phyloP scores from a whole-genome alignment of 768 basidiomycete genomes.

The Daedalea quercina region DNA sequence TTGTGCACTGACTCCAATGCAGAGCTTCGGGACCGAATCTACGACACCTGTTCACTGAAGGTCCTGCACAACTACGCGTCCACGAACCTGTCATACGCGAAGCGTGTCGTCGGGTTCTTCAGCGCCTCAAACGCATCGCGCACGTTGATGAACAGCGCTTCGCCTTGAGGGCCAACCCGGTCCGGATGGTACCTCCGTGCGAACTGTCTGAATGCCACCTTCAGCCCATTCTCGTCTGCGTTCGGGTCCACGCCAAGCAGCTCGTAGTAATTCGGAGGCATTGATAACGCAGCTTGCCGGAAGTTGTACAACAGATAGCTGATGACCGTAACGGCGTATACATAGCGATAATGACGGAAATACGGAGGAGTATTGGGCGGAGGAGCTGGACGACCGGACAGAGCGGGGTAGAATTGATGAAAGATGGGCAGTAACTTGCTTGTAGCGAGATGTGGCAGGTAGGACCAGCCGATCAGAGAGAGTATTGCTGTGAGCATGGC shows the following conservation, averaged over 20 bases:
- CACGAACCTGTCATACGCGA: slow-evolving; percentile 79
- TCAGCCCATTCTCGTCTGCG: slow-evolving; percentile 64
- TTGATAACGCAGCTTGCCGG: slow-evolving; percentile 44
- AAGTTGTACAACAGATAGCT: slow-evolving; percentile 64
- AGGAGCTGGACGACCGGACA: slow-evolving; percentile 31
- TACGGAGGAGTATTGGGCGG: slow-evolving; percentile 37
- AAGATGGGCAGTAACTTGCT: slow-evolving; percentile 41
- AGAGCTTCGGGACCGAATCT: slow-evolving; percentile 78
- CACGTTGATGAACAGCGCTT: slow-evolving; percentile 61
- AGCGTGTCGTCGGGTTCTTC: slow-evolving; percentile 68
- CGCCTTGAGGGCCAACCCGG: slow-evolving; percentile 52
- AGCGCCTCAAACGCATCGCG: slow-evolving; percentile 74
- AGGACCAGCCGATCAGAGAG: slow-evolving; percentile 56
- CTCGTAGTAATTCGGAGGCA: slow-evolving; percentile 74
- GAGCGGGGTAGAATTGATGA: slow-evolving; percentile 30
- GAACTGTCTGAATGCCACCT: slow-evolving; percentile 68
- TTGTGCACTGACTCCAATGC: slow-evolving; percentile 61
- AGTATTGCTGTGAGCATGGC: slow-evolving; percentile 22
- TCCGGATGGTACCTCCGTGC: slow-evolving; percentile 76
- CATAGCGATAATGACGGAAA: slow-evolving; percentile 53
- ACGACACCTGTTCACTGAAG: background rate
- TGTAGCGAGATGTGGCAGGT: slow-evolving; percentile 59
- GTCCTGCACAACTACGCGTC: background rate
- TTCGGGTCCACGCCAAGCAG: slow-evolving; percentile 54
- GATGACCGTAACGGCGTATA: slow-evolving; percentile 57